Base-by-base conservation (phyloP, 371 early-diverging fungal species). In the Gilbertella persicaria region DNA sequence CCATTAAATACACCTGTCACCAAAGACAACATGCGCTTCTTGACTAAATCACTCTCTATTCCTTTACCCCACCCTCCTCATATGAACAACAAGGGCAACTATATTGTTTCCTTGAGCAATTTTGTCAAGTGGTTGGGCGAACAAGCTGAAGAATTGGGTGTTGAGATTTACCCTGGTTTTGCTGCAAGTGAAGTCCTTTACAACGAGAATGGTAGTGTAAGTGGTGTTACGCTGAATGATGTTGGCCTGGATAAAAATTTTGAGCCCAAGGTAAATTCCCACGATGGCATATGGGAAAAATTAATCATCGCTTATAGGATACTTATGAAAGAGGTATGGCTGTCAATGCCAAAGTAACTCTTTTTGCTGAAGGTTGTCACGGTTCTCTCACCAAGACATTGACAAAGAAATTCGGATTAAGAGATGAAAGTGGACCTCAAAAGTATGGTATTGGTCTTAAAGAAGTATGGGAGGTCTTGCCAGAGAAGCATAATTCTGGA, bases 281-380 rank as follows among this genome's bases (percentile, higher is more conserved):
- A 49, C 58, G 58, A 48, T 33, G n/a, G 29, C 42, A 24, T 43
- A 19, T 36, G 25, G 13, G 14, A 25, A 23, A 23, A 23, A 46
- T 42, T 55, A 12, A 19, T 33, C 8, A n/a, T 28, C 17, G 5
- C 1, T 12, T 49, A 5, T 55, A 83, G 83, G 92, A 92, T 42
- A 86, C 71, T 35, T 98, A 91, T 66, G 96, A 97, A 61, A 89
- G 93, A 19, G 99, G 99, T 24, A 98, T 98, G 90, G 95, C 90
- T 69, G 83, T 98, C 52, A 91, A 88, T 43, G 96, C 96, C 38
- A 93, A 91, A 69, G 86, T 97, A 20, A 97, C 98, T 9, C 67
- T 97, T 37, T 95, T 98, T 78, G 99, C 95, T 36, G 99, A 98
- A 72, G 99, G 99, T 14, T 97, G 97, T 69, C 98, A 98, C 58